Base-by-base conservation (phyloP, 73 alveolate species). In the Paramecium sonneborni region DNA sequence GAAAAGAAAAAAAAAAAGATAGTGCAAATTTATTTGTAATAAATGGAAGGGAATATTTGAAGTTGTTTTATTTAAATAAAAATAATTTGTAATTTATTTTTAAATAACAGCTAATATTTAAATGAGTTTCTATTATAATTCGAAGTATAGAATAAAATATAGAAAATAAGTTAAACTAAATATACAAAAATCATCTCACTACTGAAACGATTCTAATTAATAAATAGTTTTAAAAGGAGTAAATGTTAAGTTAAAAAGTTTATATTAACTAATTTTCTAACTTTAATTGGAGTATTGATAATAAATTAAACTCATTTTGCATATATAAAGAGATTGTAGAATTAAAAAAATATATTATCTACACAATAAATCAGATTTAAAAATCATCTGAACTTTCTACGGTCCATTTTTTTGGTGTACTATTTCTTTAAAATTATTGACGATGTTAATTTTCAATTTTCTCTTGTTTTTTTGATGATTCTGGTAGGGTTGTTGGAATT, bases 361-460 rank as follows among this genome's bases (percentile, higher is more conserved):
- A 52, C 68, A 52, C 30, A 52, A 52, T 18, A 28, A 52, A 52
- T 52, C 68, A 52, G 18, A 52, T 52, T 52, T 52, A 52, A 52
- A 52, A 3, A 1, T 62, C 84, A 62, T 62, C 84, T 62, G 84
- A 62, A 26, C 84, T 62, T 26, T 62, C 84, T 0, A 62, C 84
- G 18, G 84, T 62, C 84, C 84, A 62, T 32, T 62, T 62, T 32
- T 62, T 62, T 3, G 84, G 84, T 8, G 84, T 62, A 32, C 44
- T 23, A 26, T 32, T 62, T 62, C 84, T 62, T 11, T 5, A 62
- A 32, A 62, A 30, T 30, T 12, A 0, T 62, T 26, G 9, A 30
- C 20, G 44, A 8, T 32, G 39, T 26, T 14, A 26, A 8, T 62
- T 62, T 62, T 62, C 84, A 62, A 62, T 30, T 10, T 6, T 30